Conservation (phyloP, 2,329 filamentous ascomycete species). For the Magnaporthiopsis rhizophila region DNA sequence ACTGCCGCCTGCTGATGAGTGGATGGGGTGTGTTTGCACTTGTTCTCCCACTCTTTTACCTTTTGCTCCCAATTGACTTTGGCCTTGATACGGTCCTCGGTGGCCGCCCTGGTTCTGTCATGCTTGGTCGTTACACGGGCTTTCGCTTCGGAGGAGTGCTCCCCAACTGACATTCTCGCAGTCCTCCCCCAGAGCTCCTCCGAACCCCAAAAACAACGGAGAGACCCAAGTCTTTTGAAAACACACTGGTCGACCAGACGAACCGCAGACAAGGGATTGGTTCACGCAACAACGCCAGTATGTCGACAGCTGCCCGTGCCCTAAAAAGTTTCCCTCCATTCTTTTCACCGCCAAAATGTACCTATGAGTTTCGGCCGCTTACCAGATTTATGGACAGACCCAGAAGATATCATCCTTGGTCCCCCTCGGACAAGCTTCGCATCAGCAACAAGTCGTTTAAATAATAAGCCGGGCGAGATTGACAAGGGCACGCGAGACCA, state of each 20-base stretch:
- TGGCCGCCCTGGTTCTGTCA: background rate
- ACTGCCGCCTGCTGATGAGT: slow-evolving; percentile 81
- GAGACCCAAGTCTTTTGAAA: slow-evolving; percentile 35
- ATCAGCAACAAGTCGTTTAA: slow-evolving; percentile 57
- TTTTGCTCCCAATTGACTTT: background rate
- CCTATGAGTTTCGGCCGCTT: background rate
- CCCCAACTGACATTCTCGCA: slow-evolving; percentile 15
- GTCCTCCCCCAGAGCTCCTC: slow-evolving; percentile 35
- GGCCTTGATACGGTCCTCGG: background rate
- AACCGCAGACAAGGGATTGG: slow-evolving; percentile 44
- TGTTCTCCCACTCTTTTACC: slow-evolving; percentile 1
- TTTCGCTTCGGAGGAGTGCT: background rate
- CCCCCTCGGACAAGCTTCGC: slow-evolving; percentile 78
- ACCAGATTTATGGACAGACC: slow-evolving; percentile 31
- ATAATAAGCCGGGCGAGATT: slow-evolving; percentile 35
- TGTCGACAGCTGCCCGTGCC: slow-evolving; percentile 18
- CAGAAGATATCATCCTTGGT: slow-evolving; percentile 78
- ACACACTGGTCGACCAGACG: slow-evolving; percentile 36
- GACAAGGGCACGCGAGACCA: slow-evolving; percentile 46
- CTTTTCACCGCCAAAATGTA: background rate
- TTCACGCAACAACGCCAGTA: slow-evolving; percentile 51
- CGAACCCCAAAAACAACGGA: slow-evolving; percentile 38
- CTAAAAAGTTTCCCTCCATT: background rate
- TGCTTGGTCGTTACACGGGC: background rate
- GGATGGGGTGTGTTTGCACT: slow-evolving; percentile 71